Evolutionary conservation across 73 alveolate species (phyloP), one percentile per base, ranked within the genome.

Genomic region (Diophrys appendiculata): DNA sequence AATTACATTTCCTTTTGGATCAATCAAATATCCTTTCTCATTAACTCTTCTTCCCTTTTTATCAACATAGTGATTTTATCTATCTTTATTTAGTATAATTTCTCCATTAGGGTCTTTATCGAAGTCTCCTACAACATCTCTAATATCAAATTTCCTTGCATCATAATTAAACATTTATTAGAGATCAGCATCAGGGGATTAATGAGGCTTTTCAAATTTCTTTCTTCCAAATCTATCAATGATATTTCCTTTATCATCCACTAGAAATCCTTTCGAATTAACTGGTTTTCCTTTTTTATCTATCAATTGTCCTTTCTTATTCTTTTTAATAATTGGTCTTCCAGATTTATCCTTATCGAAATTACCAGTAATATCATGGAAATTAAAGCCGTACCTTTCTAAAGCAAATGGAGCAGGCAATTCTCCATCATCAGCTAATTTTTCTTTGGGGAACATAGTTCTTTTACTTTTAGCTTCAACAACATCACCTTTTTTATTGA

Each of bases 171-270:
- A 78, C 33, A 78, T 54, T 5, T 34, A 74, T 5, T 88, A 88
- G 22, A 86, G 72, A 30, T 86, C 89, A 18, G 89, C 93, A 32
- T 73, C 80, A 0, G 54, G n/a, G 27, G 87, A 68, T 14, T 27
- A 69, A 14, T 78, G 87, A 29, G 30, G 28, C 29, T 69, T 64
- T 65, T 86, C 83, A n/a, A 86, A 80, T 32, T 80, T 86, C 22
- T 52, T 64, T 80, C 84, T 79, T 28, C 89, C 90, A 26, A 53
- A 2, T 67, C 70, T 70, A 70, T 73, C 71, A 13, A 65, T 56
- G 13, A 86, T 29, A 54, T 80, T 86, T 14, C 93, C 93, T 23
- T 79, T 64, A n/a, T 71, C 69, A 60, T 86, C 93, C 8, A 80
- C 25, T 31, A 73, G 55, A 65, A 69, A 79, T 29, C 93, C 93